Evolutionary conservation across 371 early-diverging fungal genomes (phyloP).

Genomic region (Lichtheimia ornata): DNA sequence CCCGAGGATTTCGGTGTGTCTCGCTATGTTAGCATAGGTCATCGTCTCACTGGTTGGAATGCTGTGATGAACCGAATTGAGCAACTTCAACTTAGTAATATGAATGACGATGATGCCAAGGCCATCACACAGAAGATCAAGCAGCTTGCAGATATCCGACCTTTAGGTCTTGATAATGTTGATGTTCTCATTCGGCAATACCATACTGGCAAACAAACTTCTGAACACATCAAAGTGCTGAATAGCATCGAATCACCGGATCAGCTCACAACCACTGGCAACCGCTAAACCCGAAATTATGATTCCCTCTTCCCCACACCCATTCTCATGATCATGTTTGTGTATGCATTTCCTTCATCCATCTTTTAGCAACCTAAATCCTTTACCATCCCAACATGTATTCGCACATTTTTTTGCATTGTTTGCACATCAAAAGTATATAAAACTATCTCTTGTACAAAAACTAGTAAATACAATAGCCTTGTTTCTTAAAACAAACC

Average conservation of each 20-base stretch:
- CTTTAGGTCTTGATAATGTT: conserved; percentile 88
- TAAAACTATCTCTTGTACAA: too few relatives aligned
- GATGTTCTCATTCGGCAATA: conserved; percentile 60
- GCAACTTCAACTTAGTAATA: conserved; percentile 73
- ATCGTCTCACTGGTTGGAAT: conserved; percentile 97
- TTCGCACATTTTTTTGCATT: too few relatives aligned
- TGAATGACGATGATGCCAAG: conserved; percentile 92
- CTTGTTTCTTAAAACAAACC: conserved; percentile 77
- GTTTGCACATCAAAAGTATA: too few relatives aligned
- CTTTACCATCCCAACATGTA: too few relatives aligned
- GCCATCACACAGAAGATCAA: conserved; percentile 92
- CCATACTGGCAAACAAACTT: conserved; percentile 24
- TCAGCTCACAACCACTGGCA: conserved; percentile 9
- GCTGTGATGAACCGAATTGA: conserved; percentile 96
- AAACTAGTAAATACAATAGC: too few relatives aligned
- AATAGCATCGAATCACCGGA: conserved; percentile 19
- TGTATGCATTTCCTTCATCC: too few relatives aligned
- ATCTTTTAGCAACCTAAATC: too few relatives aligned
- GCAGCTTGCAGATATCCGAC: conserved; percentile 90
- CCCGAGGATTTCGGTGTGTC: conserved; percentile 97
- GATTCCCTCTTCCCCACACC: too few relatives aligned
- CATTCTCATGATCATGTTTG: too few relatives aligned
- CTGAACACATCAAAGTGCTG: conserved; percentile 17
- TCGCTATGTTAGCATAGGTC: conserved; percentile 95
- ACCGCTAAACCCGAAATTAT: too few relatives aligned